Evolutionary conservation across 441 rosid genomes (phyloP).

Genomic region (Bruguiera hainesii): DNA sequence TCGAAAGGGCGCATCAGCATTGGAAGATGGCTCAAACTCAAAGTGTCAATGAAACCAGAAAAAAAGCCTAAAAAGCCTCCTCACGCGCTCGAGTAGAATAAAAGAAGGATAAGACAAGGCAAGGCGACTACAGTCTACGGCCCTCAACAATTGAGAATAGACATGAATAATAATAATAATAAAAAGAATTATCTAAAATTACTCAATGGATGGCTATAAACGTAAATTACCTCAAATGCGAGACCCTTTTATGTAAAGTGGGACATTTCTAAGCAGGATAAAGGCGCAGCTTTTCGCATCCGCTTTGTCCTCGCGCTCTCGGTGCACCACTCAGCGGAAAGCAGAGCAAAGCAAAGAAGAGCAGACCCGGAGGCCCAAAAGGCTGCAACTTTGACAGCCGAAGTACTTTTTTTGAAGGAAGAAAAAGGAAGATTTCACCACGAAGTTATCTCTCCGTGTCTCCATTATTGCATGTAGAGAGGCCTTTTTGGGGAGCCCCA

Average conservation of each 20-base stretch:
- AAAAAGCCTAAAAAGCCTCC: too few relatives aligned
- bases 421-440: not conserved
- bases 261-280: conserved; percentile 24
- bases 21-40: too few relatives aligned
- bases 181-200: too few relatives aligned
- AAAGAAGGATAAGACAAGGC: too few relatives aligned
- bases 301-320: conserved; percentile 1
- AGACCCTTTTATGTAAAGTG: conserved; percentile 23
- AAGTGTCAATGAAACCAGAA: too few relatives aligned
- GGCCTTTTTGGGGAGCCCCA: conserved; percentile 13
- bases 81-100: too few relatives aligned
- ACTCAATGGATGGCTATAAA: conserved; percentile 3
- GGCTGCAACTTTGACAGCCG: conserved; percentile 2
- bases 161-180: too few relatives aligned
- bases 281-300: conserved; percentile 21
- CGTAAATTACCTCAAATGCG: conserved; percentile 28
- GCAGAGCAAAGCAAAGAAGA: conserved; percentile 1
- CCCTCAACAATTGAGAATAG: too few relatives aligned
- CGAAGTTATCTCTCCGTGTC: not conserved
- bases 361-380: not conserved
- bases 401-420: not conserved
- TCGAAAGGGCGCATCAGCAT: too few relatives aligned
- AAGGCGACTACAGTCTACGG: too few relatives aligned
- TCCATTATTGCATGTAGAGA: conserved; percentile 31
- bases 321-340: not conserved